Base-by-base conservation (phyloP, 2,329 filamentous ascomycete genomes). In the Epichloe coenophiala region DNA sequence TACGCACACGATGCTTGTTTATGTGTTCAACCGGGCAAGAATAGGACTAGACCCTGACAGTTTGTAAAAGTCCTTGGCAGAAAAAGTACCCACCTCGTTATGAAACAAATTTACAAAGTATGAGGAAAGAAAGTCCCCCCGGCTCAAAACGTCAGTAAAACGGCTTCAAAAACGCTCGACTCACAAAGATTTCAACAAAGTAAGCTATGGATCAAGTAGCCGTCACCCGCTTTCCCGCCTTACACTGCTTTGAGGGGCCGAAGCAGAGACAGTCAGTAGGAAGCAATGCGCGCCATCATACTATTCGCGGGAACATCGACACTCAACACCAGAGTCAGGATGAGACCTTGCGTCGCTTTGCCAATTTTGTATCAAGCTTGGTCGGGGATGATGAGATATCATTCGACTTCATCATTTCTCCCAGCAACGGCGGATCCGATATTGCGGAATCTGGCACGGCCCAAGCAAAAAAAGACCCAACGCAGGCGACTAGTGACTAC, bases 371-470 rank as follows among this genome's bases (percentile, higher is more conserved):
- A 23, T 17, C 35, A 5, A 37, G 35, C 17, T 41, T 50, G 11
- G 31, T 44, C 49, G 42, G 43, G 15, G 49, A 50, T n/a, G 49
- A 46, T 38, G 49, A 50, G 41, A 17, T 50, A 27, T 46, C 42
- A 11, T 50, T 50, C 31, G 49, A 50, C 31, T 46, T 46, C 40
- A 11, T 41, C 49, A 17, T 33, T 31, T 35, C 4, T 8, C 4
- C 15, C 17, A 17, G 7, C 33, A 4, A 45, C 5, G 9, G 6
- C n/a, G 23, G 13, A 12, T 21, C 27, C 9, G n/a, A 21, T 4
- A 23, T 19, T 21, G 19, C 40, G 4, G 40, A 42, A 21, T 11
- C 19, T 13, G 19, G n/a, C 6, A 21, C 19, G 5, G 11, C 19
- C 5, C 40, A 42, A 13, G 40, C 40, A 12, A 42, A 23, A 42